Percentiles rank a stretch among this genome's conserved stretches.
phyloP scores from a whole-genome alignment of 352 stramenopile genomes.

The Phytophthora capsici region DNA sequence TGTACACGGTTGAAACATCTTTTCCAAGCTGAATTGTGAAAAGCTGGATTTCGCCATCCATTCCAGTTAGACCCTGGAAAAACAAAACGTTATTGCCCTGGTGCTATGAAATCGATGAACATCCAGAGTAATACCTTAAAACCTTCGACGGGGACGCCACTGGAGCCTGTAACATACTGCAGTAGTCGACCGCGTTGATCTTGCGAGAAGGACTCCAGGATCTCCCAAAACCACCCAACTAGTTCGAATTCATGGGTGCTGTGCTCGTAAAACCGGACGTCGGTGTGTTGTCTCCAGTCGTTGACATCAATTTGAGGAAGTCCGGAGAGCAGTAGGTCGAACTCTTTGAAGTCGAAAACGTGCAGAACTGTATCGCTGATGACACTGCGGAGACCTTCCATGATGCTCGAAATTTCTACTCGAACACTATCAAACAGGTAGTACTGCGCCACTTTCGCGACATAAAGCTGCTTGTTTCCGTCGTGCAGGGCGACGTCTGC shows the following conservation, averaged over 20 bases:
- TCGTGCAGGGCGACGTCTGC: constrained; percentile 85
- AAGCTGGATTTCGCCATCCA: constrained; percentile 71
- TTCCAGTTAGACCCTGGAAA: constrained; percentile 65
- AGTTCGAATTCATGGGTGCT: constrained; percentile 47
- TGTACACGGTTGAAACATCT: constrained; percentile 50
- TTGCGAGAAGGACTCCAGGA: constrained; percentile 65
- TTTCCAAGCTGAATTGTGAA: constrained; percentile 80
- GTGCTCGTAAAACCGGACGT: constrained; percentile 50
- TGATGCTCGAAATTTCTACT: constrained; percentile 84
- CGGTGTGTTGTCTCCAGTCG: constrained; percentile 88
- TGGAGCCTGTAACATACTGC: constrained; percentile 87
- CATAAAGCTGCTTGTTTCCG: constrained; percentile 95
- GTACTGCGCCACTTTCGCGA: constrained; percentile 94
- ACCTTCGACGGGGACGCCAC: constrained; percentile 79
- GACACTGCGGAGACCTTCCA: constrained; percentile 94
- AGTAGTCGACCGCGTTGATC: constrained; percentile 71
- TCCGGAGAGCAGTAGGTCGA: constrained; percentile 86
- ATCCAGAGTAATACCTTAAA: constrained; percentile 57
- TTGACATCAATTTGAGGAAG: constrained; percentile 82
- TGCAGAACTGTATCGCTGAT: constrained; percentile 95
- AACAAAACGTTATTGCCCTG: background rate
- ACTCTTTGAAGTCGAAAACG: constrained; percentile 98
- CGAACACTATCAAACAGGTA: constrained; percentile 94
- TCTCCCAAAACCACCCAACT: constrained; percentile 85
- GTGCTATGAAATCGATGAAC: background rate